Base-by-base conservation (phyloP, 352 stramenopile genomes). In the Phytophthora hibernalis region DNA sequence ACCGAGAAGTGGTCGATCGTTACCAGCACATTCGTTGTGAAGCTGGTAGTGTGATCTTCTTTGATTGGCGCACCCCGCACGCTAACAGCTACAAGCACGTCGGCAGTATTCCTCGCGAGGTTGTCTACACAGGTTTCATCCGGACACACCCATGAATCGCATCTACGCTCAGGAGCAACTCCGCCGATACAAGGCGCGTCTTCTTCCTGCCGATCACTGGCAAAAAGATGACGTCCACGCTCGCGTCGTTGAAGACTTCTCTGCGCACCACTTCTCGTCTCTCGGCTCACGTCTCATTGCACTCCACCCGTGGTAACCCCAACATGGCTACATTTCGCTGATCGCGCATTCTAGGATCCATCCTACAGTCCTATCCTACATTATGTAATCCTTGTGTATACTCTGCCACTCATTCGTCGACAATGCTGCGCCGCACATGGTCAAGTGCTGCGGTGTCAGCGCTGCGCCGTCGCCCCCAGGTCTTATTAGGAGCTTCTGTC, bases 111-210 rank as follows among this genome's bases (percentile, higher is more conserved):
- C 84, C 90, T 0, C 82, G 90, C 8, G 82, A 93, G 49, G 90
- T 97, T 35, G 74, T 96, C 26, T 97, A 97, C 74, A 91, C 86
- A 4, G 90, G 91, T 16, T 90, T 97, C 30, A 70, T 97, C 12
- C 89, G 0, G 61, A 78, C 30, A 87, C 90, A 5, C 37, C 73
- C 3, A 74, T 96, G 57, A 97, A 97, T 60, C 68, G 76, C 30
- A 49, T 2, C 1, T 97, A 96, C 65, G 82, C 76, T 1, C 48
- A 73, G 22, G 87, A 96, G 60, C 90, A 97, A 52, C 66, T 93
- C 6, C 76, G 82, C 13, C 84, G 87, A 24, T 95, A 95, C 66
- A 65, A 54, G 18, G n/a, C 59, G 26, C 80, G 87, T 5, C 49
- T 95, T 12, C 57, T 95, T 9, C 87, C 85, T 2, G 76, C 75